Evolutionary conservation across 2,329 filamentous ascomycete species (phyloP).

Genomic region (Colletotrichum brevisporum): DNA sequence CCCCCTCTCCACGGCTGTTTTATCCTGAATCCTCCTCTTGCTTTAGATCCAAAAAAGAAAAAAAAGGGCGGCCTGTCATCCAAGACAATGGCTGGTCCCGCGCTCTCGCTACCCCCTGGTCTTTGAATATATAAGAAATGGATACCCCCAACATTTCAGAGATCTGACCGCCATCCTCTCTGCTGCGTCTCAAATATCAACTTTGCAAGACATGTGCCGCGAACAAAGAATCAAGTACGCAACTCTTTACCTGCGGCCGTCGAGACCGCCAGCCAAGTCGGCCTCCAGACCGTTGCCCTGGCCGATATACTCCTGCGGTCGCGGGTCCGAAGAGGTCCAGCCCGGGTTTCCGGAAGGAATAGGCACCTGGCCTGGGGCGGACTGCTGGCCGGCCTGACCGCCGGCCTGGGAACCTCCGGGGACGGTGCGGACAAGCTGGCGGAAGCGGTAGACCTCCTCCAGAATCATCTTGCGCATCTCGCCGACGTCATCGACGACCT

Average conservation of each 20-base stretch:
- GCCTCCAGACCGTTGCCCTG: conserved; percentile 68
- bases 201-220: conserved; percentile 21
- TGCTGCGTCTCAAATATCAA: conserved; percentile 14
- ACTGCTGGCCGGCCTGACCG: conserved; percentile 52
- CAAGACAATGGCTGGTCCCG: conserved; percentile 13
- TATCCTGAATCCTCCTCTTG: conserved; percentile 11
- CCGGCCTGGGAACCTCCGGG: conserved; percentile 54
- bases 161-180: conserved; percentile 7
- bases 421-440: conserved; percentile 70
- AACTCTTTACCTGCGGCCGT: conserved; percentile 53
- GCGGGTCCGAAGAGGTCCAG: conserved; percentile 72
- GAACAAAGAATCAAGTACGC: neutral
- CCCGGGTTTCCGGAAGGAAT: conserved; percentile 65
- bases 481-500: conserved; percentile 93
- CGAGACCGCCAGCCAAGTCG: conserved; percentile 72
- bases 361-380: conserved; percentile 61
- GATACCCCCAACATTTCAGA: conserved; percentile 2
- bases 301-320: conserved; percentile 70
- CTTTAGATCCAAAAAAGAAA: neutral
- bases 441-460: conserved; percentile 92
- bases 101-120: conserved; percentile 5
- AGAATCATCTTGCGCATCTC: conserved; percentile 99
- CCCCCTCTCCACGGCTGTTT: conserved; percentile 3
- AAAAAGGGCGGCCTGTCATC: conserved; percentile 1
- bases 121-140: conserved; percentile 20